phyloP scores from a whole-genome alignment of 177 flowering plant species.

The Vitis hybrid region DNA sequence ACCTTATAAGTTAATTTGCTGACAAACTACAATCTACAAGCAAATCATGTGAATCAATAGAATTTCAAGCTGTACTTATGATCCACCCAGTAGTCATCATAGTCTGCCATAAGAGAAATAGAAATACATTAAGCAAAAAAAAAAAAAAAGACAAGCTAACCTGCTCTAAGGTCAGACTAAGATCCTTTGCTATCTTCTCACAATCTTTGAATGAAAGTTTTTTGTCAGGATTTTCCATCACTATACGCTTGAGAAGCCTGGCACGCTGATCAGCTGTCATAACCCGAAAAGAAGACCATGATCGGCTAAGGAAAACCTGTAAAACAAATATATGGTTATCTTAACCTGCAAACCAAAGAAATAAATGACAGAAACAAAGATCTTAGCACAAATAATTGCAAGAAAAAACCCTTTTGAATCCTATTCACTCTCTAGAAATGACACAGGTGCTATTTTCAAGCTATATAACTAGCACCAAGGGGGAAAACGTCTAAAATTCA shows the following conservation, averaged over 20 bases:
- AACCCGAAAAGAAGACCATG: slow-evolving; percentile 80
- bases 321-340: slow-evolving; percentile 5
- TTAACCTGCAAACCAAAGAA: neutral
- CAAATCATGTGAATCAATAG: neutral
- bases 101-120: too few species aligned
- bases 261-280: slow-evolving; percentile 91
- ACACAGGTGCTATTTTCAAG: too few species aligned
- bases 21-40: neutral
- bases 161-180: slow-evolving; percentile 81
- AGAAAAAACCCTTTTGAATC: too few species aligned
- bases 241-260: slow-evolving; percentile 60
- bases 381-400: neutral
- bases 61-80: neutral
- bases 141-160: slow-evolving; percentile 27
- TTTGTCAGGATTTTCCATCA: slow-evolving; percentile 38
- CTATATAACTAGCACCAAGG: too few species aligned
- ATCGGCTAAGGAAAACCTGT: slow-evolving; percentile 60
- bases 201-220: slow-evolving; percentile 67
- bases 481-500: too few species aligned
- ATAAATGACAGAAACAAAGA: slow-evolving; percentile 1
- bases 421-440: too few species aligned
- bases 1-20: neutral
- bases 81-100: too few species aligned
- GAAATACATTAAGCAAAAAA: neutral
- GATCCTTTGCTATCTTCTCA: slow-evolving; percentile 75